Base-by-base conservation (phyloP, 805 yeast genomes). In the Scheffersomyces coipomensis region DNA sequence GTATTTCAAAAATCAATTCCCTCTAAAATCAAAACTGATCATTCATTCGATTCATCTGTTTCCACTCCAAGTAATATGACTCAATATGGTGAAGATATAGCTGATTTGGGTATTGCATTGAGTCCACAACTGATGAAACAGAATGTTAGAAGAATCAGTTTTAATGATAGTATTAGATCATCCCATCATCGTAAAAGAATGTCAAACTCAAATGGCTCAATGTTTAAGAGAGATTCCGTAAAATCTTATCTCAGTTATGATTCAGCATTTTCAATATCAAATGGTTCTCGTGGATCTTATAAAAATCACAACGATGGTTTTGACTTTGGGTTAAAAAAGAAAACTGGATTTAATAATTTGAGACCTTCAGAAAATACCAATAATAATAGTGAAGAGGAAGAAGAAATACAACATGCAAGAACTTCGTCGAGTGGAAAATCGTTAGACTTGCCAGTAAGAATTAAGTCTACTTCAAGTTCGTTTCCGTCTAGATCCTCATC, bases 191-290 rank as follows among this genome's bases (percentile, higher is more conserved):
- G 31, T 10, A 51, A 48, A 35, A 40, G 60, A 22, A 33, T 46
- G 24, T 51, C 62, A 1, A 40, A 37, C 3, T 40, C 34, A 32
- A 32, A 6, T n/a, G 11, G 26, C 21, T 64, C 68, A 2, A 38
- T 53, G 1, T 51, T 60, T 42, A 68, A 62, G 39, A 48, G 64
- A 38, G 66, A 64, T 23, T 73, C 79, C 1, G 48, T 58, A 2
- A 67, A 68, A 42, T 81, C 85, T 1, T 80, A 79, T 48, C 47
- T 79, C 34, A 76, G 83, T 29, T 81, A 81, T 45, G 85, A 81
- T 52, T 79, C 85, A 1, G 75, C 73, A 1, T 61, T 74, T 31
- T 76, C 83, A 6, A 42, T 57, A 13, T 46, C 61, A 11, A 51
- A 48, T 34, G 48, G 23, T 4, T 46, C 60, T 2, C 35, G 44